phyloP scores from a whole-genome alignment of 345 rosid genomes.

The Carallia brachiata region DNA sequence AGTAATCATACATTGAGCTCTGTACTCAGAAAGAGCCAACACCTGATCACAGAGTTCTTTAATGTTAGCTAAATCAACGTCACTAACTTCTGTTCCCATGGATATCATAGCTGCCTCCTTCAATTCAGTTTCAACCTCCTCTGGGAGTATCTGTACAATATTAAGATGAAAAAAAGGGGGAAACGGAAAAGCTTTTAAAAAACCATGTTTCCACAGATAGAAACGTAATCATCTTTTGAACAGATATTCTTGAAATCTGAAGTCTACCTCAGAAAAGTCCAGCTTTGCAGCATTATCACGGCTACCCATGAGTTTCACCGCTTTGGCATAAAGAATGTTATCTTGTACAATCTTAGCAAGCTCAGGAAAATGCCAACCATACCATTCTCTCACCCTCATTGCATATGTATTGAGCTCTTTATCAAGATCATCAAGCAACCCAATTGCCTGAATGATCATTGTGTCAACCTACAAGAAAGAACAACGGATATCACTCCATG shows the following conservation, averaged over 20 bases:
- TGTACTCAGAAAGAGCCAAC: too few species aligned
- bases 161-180: neutral
- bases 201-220: too few species aligned
- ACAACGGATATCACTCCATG: neutral
- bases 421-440: conserved; percentile 94
- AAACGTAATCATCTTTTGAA: neutral
- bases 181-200: too few species aligned
- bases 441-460: conserved; percentile 94
- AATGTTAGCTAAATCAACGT: too few species aligned
- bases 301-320: conserved; percentile 80
- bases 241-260: conserved; percentile 21
- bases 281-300: conserved; percentile 79
- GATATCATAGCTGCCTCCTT: too few species aligned
- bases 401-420: conserved; percentile 92
- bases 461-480: conserved; percentile 70
- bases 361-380: conserved; percentile 99
- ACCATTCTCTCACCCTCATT: conserved; percentile 92
- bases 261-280: conserved; percentile 76
- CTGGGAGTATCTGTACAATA: too few species aligned
- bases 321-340: conserved; percentile 76
- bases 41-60: too few species aligned
- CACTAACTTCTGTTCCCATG: too few species aligned
- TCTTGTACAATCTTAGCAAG: conserved; percentile 84
- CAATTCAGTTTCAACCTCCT: too few species aligned
- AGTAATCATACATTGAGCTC: too few species aligned